Evolutionary conservation across 2,329 filamentous ascomycete genomes (phyloP), one percentile per base, ranked within the genome.

Genomic region (Nemania serpens): DNA sequence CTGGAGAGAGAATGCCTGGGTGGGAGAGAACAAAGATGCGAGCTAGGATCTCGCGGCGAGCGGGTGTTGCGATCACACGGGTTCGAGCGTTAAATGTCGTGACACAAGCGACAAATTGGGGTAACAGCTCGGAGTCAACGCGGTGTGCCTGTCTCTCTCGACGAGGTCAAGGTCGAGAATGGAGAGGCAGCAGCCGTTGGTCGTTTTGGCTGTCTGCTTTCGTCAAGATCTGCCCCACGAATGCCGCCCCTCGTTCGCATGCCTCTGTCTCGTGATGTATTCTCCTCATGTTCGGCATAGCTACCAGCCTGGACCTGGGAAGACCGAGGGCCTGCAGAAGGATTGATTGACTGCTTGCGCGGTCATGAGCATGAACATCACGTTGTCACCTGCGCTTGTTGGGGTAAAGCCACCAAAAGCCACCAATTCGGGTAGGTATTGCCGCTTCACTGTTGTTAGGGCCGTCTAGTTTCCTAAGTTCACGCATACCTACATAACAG

Each of bases 11-110:
- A 2, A 6, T 37, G 4, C 13, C 10, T 9, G 10, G 10, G 34
- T 37, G 13, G 13, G 5, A 37, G 13, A 37, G 34, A 37, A 1
- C 39, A 42, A 18, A 41, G 37, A 41, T n/a, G n/a, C 17, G 12
- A 42, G 58, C 36, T 51, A 41, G 47, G 18, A 60, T 60, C 58
- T 52, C 55, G 55, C 58, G 58, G 37, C 39, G 6, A 9, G 9
- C 17, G n/a, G 22, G 36, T 56, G 22, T 25, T 49, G 47, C 56
- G 58, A 61, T 61, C 58, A 48, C 57, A 61, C 58, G 58, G 58
- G 57, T 61, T 56, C 48, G 41, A 57, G 53, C 47, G 36, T 53
- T 56, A 53, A 56, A 53, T 53, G 53, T 42, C 37, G 48, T 55
- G 53, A 49, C 45, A 25, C 25, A 45, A 33, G 25, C 29, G 29